phyloP scores from a whole-genome alignment of 2,329 filamentous ascomycete species.

The Fusarium nelsonii region DNA sequence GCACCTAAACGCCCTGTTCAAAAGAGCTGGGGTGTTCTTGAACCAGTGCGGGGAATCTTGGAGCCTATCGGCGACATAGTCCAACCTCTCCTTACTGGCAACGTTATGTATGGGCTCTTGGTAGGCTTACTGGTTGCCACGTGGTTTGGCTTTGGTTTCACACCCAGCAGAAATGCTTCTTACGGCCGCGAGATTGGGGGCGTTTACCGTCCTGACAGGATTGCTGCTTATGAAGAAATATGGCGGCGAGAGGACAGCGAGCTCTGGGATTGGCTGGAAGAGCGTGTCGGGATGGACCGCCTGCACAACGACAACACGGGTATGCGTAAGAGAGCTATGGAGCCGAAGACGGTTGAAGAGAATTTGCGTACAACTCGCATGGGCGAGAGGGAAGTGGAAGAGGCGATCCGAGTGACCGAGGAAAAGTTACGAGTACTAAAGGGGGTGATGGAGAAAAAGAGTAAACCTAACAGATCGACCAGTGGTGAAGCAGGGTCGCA shows the following conservation, averaged over 20 bases:
- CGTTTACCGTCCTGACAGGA: conserved; percentile 68
- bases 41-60: conserved; percentile 78
- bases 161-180: conserved; percentile 53
- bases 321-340: conserved; percentile 61
- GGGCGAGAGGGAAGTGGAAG: conserved; percentile 78
- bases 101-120: conserved; percentile 81
- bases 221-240: conserved; percentile 91
- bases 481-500: conserved; percentile 30
- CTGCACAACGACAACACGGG: conserved; percentile 55
- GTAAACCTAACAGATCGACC: conserved; percentile 25
- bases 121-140: conserved; percentile 78
- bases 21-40: conserved; percentile 81
- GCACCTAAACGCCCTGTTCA: conserved; percentile 58
- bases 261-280: conserved; percentile 93
- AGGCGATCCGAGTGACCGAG: conserved; percentile 88
- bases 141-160: conserved; percentile 76
- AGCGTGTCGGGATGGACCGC: conserved; percentile 80
- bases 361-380: conserved; percentile 71
- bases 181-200: conserved; percentile 52
- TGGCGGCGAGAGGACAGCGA: conserved; percentile 90
- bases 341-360: conserved; percentile 70
- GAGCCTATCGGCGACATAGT: conserved; percentile 78
- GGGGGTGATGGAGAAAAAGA: conserved; percentile 70
- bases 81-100: conserved; percentile 78
- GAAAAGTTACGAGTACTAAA: conserved; percentile 84